Percentiles rank a stretch among this genome's conserved stretches.
Conservation (phyloP, 306 rosid species). For the Alnus glutinosa region DNA sequence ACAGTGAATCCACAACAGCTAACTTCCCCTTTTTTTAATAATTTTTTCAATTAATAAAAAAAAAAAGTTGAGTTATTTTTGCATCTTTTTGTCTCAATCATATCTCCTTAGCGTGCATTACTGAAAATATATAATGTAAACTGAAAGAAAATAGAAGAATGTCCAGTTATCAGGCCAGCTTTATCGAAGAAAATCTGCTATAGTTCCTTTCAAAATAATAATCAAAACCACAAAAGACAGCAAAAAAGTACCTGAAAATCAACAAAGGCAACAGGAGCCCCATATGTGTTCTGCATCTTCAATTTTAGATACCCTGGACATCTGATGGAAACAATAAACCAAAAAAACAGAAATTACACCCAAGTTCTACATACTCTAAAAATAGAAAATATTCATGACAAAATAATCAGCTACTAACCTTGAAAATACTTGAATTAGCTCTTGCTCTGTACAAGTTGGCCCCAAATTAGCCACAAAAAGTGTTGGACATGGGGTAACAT, state of each 20-base stretch:
- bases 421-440: conserved; percentile 77
- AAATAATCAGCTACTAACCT: conserved; percentile 44
- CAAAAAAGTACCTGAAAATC: conserved; percentile 74
- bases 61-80: neutral
- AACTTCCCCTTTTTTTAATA: neutral
- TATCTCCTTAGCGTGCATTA: neutral
- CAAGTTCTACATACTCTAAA: conserved; percentile 4
- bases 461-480: conserved; percentile 93
- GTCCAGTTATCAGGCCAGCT: neutral
- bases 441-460: conserved; percentile 82
- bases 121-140: neutral
- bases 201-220: neutral
- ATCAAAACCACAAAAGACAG: neutral
- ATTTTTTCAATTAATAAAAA: neutral
- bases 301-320: conserved; percentile 84
- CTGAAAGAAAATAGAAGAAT: neutral
- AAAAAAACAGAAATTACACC: conserved; percentile 6
- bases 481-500: conserved; percentile 73
- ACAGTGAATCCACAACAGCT: neutral
- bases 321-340: conserved; percentile 38
- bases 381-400: conserved; percentile 7
- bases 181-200: neutral
- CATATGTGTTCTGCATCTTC: conserved; percentile 93
- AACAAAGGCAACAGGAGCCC: conserved; percentile 94
- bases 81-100: neutral